Evolutionary conservation across 305 asterid genomes (phyloP).

Genomic region (Fraxinus paxiana): DNA sequence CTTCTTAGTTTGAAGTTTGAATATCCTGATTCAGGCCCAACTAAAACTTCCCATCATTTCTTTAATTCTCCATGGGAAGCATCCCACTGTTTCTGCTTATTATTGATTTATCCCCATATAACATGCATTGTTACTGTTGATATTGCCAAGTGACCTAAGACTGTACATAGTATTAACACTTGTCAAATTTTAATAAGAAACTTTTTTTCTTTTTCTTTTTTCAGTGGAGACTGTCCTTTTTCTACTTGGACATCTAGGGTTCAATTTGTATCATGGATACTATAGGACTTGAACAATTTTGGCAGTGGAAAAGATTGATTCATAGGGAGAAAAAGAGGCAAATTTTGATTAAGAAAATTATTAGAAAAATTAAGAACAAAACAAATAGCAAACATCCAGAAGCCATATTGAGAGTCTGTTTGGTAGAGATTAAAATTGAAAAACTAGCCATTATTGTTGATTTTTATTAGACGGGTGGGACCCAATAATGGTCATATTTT

Average conservation of each 20-base stretch:
- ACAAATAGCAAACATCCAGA: background rate
- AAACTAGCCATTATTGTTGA: too few relatives aligned
- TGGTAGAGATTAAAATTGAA: too few relatives aligned
- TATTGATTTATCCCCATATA: background rate
- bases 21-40: background rate
- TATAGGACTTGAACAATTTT: background rate
- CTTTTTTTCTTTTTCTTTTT: background rate
- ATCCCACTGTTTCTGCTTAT: background rate
- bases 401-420: too few relatives aligned
- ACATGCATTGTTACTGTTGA: background rate
- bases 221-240: background rate
- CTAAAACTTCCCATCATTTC: background rate
- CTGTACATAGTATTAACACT: background rate
- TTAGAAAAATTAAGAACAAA: background rate
- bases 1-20: background rate
- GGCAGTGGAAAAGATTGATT: background rate
- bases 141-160: background rate
- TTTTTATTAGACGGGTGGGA: too few relatives aligned
- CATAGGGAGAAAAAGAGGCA: background rate
- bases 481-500: too few relatives aligned
- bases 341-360: background rate
- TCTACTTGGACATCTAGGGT: background rate
- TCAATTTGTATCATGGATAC: background rate
- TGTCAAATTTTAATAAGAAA: background rate
- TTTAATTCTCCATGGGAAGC: background rate